These are phyloP conservation scores for Kodamaea plutei DNA, from an alignment of 1,139 yeast genomes.

Conservation along the genomic window DNA sequence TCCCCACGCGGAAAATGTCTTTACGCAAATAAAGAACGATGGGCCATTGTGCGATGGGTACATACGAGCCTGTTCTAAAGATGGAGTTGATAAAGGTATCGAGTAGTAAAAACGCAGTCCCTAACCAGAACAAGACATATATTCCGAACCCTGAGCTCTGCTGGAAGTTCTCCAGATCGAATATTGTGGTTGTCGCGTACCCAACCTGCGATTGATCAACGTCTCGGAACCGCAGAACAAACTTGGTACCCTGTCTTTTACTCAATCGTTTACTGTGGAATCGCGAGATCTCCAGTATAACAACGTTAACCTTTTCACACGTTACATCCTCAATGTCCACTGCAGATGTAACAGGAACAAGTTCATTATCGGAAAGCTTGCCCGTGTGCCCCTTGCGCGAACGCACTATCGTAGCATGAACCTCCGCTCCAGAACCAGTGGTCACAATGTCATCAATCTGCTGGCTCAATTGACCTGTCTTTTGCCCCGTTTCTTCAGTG, in stretches of 20 bases:
- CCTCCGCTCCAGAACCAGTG: no score
- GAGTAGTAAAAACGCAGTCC: slow-evolving; percentile 50
- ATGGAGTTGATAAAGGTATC: slow-evolving; percentile 45
- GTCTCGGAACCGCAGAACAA: slow-evolving; percentile 39
- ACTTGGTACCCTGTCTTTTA: slow-evolving; percentile 8
- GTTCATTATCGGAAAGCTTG: no score
- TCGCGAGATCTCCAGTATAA: slow-evolving; percentile 4
- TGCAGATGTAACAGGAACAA: no score
- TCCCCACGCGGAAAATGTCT: slow-evolving; percentile 59
- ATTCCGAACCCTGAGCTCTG: slow-evolving; percentile 56
- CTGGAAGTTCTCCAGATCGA: slow-evolving; percentile 42
- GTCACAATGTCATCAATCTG: no score
- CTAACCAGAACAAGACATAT: slow-evolving; percentile 66
- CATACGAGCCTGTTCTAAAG: slow-evolving; percentile 16
- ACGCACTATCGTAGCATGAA: no score
- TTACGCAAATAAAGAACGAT: slow-evolving; percentile 47
- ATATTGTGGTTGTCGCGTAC: slow-evolving; percentile 42
- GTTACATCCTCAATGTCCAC: no score
- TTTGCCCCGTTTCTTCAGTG: slow-evolving; percentile 2
- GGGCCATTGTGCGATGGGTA: slow-evolving; percentile 39
- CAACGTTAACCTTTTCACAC: not conserved
- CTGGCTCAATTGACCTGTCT: no score
- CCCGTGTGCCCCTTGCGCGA: no score
- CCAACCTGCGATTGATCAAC: no score
- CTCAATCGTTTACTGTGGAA: slow-evolving; percentile 5